phyloP scores from a whole-genome alignment of 495 filamentous ascomycete species.

The Hypoxylon subgilvum region DNA sequence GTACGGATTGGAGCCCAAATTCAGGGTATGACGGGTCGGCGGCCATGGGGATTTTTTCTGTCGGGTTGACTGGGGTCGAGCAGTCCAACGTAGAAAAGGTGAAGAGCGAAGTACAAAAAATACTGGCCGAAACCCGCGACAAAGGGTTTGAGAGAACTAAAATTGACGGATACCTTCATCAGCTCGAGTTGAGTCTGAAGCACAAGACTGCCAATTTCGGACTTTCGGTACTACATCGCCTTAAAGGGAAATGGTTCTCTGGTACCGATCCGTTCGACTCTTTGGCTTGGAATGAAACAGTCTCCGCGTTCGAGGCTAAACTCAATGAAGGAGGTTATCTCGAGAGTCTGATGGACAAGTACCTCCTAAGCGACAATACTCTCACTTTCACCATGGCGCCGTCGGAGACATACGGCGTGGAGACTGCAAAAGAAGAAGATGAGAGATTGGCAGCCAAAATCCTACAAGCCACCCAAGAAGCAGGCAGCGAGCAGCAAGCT shows the following conservation, averaged over 20 bases:
- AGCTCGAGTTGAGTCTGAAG: conserved; percentile 85
- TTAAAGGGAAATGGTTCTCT: conserved; percentile 92
- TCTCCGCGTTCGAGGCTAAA: conserved; percentile 76
- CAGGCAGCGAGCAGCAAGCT: conserved; percentile 74
- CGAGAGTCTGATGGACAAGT: conserved; percentile 84
- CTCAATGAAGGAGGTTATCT: conserved; percentile 77
- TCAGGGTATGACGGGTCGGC: conserved; percentile 84
- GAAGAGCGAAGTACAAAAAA: conserved; percentile 71
- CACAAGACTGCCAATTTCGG: conserved; percentile 96
- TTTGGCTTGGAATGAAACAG: conserved; percentile 86
- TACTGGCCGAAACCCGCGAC: conserved; percentile 66
- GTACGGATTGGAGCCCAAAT: conserved; percentile 92
- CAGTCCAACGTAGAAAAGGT: conserved; percentile 78
- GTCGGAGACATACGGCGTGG: conserved; percentile 70
- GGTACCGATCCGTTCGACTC: conserved; percentile 90
- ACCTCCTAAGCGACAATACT: conserved; percentile 82
- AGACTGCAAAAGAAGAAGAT: conserved; percentile 79
- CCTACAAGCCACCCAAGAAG: conserved; percentile 66
- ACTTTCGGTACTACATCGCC: conserved; percentile 83
- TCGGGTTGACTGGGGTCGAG: conserved; percentile 85
- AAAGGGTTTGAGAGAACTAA: conserved; percentile 87
- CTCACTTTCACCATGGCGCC: conserved; percentile 96
- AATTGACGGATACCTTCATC: conserved; percentile 90
- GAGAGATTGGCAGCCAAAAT: conserved; percentile 73
- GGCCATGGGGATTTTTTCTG: conserved; percentile 80